Evolutionary conservation across 345 rosid species (phyloP).

Genomic region (Corymbia maculata): DNA sequence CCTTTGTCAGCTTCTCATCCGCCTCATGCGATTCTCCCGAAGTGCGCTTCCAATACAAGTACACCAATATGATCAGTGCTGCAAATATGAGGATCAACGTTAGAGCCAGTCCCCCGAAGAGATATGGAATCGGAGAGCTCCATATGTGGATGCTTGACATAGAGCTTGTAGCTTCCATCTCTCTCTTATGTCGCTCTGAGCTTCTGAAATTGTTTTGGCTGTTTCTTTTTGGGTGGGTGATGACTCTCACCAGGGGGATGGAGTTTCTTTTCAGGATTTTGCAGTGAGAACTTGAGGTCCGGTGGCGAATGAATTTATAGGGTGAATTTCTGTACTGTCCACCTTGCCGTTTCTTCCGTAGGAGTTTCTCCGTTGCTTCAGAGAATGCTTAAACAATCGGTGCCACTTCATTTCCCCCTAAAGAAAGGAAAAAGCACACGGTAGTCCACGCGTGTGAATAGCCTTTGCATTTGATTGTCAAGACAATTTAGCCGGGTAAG

Average conservation of each 20-base stretch:
- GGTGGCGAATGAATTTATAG: not conserved
- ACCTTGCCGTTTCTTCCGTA: not conserved
- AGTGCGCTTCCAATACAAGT: not conserved
- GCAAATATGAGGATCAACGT: constrained; percentile 2
- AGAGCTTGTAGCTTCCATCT: not conserved
- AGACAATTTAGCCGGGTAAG: not conserved
- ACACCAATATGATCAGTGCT: constrained; percentile 15
- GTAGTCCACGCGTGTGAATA: not conserved
- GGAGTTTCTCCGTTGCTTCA: not conserved
- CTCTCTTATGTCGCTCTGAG: not conserved
- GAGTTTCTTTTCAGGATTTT: not conserved
- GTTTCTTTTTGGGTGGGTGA: not conserved
- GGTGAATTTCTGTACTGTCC: not conserved
- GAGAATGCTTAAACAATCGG: not conserved
- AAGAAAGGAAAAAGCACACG: not conserved
- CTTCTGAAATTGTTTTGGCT: not conserved
- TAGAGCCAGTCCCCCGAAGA: constrained; percentile 18
- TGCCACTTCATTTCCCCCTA: not conserved
- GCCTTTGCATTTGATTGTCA: not conserved
- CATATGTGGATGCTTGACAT: not conserved
- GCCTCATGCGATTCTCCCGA: not conserved
- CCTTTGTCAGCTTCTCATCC: not conserved
- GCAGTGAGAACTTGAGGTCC: not conserved
- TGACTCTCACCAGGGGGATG: not conserved
- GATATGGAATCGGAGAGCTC: constrained; percentile 22